A percentile compares a stretch with the other conserved stretches of the same genome.
Evolutionary conservation across 2,329 filamentous ascomycete species (phyloP).

Genomic region (Pyrenophora teres): DNA sequence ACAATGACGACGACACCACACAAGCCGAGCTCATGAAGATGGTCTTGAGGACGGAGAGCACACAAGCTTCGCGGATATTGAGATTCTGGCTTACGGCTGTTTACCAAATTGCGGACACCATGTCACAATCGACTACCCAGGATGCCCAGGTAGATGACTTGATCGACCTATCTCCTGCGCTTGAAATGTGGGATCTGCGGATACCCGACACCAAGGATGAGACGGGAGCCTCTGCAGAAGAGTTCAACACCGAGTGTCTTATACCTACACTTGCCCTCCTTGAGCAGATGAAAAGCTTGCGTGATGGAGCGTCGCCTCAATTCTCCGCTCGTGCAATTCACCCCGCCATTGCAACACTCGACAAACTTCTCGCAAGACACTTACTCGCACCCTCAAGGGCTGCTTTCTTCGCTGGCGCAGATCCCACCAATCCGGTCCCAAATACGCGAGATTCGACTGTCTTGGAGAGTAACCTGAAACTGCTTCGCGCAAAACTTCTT

Average conservation of each 20-base stretch:
- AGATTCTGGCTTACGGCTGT: conserved; percentile 43
- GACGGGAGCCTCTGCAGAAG: conserved; percentile 37
- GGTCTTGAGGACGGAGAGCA: conserved; percentile 40
- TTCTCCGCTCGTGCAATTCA: conserved; percentile 2
- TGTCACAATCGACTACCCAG: neutral
- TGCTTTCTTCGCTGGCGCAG: conserved; percentile 39
- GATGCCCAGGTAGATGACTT: conserved; percentile 6
- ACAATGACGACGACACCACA: conserved; percentile 23
- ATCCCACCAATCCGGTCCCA: neutral
- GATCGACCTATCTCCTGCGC: conserved; percentile 30
- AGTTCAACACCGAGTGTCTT: conserved; percentile 48
- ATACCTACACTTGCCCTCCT: conserved; percentile 37
- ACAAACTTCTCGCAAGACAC: conserved; percentile 50
- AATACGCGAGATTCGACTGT: conserved; percentile 17
- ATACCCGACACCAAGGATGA: conserved; percentile 32
- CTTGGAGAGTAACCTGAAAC: conserved; percentile 29
- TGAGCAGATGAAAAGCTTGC: conserved; percentile 20
- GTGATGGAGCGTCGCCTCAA: conserved; percentile 1
- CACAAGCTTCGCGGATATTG: conserved; percentile 44
- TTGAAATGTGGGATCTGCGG: conserved; percentile 45
- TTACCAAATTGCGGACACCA: conserved; percentile 17
- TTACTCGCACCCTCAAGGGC: conserved; percentile 48
- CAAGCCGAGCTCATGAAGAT: conserved; percentile 45
- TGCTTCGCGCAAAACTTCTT: conserved; percentile 37
- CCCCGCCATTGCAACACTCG: conserved; percentile 29